These are phyloP conservation scores for Hanseniaspora mollemarum DNA, from an alignment of 805 yeast genomes.

Conservation along the genomic window DNA sequence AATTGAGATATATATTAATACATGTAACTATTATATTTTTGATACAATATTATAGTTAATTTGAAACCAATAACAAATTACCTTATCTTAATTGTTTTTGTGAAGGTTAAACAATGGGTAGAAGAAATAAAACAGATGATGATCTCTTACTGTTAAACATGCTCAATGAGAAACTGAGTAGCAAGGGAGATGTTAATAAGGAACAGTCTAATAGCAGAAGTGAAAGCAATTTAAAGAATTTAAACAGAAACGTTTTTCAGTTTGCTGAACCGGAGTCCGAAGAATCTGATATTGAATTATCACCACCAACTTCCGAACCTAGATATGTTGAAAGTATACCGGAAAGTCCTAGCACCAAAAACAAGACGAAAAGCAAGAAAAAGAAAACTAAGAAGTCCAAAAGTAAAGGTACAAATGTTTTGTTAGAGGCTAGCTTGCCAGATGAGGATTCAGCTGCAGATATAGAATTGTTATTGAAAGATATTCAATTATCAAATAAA, in stretches of 20 bases:
- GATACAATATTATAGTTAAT: too few relatives aligned
- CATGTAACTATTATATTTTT: too few relatives aligned
- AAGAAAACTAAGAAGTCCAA: conserved; percentile 17
- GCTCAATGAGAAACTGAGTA: conserved; percentile 9
- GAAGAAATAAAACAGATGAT: conserved; percentile 28
- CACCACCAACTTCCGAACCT: not conserved
- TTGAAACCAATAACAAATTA: not conserved
- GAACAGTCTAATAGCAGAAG: too few relatives aligned
- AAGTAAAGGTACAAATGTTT: conserved; percentile 17
- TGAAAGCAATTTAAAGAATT: not conserved
- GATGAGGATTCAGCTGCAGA: conserved; percentile 17
- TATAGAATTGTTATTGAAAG: conserved; percentile 6
- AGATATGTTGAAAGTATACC: not conserved
- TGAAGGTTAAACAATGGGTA: conserved; percentile 27
- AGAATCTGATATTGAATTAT: not conserved
- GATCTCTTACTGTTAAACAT: conserved; percentile 10
- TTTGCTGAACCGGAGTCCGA: conserved; percentile 3
- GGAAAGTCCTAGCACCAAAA: not conserved
- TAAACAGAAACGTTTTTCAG: conserved; percentile 1
- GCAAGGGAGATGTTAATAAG: not conserved
- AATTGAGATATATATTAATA: too few relatives aligned
- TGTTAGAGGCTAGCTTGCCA: conserved; percentile 22
- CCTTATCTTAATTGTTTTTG: not conserved
- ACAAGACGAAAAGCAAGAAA: conserved; percentile 14
- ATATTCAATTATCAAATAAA: conserved; percentile 11